Percentiles rank a stretch among this genome's conserved stretches.
These are phyloP conservation scores for Neurospora cerealis DNA, from an alignment of 495 filamentous ascomycete genomes.

Conservation along the genomic window DNA sequence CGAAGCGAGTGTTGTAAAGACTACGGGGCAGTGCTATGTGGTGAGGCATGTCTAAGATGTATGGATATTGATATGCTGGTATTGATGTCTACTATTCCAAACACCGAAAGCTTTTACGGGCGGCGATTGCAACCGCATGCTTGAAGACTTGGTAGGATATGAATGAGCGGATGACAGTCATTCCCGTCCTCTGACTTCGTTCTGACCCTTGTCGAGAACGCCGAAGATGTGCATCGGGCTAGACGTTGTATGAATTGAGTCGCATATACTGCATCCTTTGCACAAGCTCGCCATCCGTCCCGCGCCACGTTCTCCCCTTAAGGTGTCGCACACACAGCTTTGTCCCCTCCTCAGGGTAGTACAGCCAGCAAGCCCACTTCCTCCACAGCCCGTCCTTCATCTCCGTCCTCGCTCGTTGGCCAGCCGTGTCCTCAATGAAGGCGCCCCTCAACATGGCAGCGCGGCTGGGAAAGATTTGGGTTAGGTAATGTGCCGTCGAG, in stretches of 20 bases:
- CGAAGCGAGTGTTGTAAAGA: slow-evolving; percentile 10
- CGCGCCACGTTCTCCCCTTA: slow-evolving; percentile 34
- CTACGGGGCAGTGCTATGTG: not conserved
- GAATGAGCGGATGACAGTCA: not conserved
- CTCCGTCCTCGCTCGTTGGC: slow-evolving; percentile 34
- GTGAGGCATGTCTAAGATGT: not conserved
- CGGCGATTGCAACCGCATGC: not conserved
- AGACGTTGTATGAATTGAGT: slow-evolving; percentile 1
- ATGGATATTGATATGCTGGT: not conserved
- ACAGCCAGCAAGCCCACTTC: slow-evolving; percentile 40
- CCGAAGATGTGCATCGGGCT: not conserved
- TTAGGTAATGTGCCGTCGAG: slow-evolving; percentile 32
- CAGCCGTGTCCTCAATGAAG: slow-evolving; percentile 39
- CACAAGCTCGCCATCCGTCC: slow-evolving; percentile 21
- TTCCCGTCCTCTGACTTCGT: not conserved
- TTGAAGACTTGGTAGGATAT: not conserved
- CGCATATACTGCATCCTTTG: slow-evolving; percentile 19
- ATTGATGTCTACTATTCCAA: not conserved
- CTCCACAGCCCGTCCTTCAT: slow-evolving; percentile 37
- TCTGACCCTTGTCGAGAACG: not conserved
- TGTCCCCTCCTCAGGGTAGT: slow-evolving; percentile 33
- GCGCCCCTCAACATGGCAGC: slow-evolving; percentile 29
- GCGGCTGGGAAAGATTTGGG: slow-evolving; percentile 30
- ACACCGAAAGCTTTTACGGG: not conserved
- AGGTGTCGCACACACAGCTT: slow-evolving; percentile 31